Percentiles rank a stretch among this genome's conserved stretches.
phyloP scores from a whole-genome alignment of 305 asterid genomes.

The Plantago lanceolata region DNA sequence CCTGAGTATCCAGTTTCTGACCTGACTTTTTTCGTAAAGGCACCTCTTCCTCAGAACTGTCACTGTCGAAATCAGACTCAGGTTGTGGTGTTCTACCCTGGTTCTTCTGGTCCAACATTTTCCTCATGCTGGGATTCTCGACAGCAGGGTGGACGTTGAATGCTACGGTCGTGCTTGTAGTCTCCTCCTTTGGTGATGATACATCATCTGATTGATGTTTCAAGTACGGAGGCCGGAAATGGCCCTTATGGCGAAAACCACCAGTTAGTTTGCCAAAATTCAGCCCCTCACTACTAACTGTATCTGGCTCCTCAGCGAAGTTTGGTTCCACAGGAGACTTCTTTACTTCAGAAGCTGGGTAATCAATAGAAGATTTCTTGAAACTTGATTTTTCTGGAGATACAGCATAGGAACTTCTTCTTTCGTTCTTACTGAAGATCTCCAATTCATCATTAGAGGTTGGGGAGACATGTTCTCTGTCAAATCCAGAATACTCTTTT shows the following conservation, averaged over 20 bases:
- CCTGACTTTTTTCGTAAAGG: conserved; percentile 26
- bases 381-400: conserved; percentile 23
- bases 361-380: conserved; percentile 22
- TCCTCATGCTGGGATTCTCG: conserved; percentile 25
- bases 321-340: conserved; percentile 24
- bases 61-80: conserved; percentile 35
- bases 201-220: conserved; percentile 35
- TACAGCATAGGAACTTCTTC: conserved; percentile 22
- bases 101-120: conserved; percentile 25
- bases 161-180: conserved; percentile 14
- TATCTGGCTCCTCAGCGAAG: conserved; percentile 20
- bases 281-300: conserved; percentile 39
- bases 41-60: conserved; percentile 46
- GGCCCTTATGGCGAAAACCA: conserved; percentile 67
- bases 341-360: conserved; percentile 25
- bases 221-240: conserved; percentile 36
- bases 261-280: conserved; percentile 62
- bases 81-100: conserved; percentile 26
- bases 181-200: conserved; percentile 29
- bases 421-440: conserved; percentile 15
- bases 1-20: conserved; percentile 15
- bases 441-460: conserved; percentile 27
- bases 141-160: conserved; percentile 26
- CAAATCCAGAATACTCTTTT: conserved; percentile 21
- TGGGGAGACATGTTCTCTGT: conserved; percentile 22